These are phyloP conservation scores for Dactylellina haptotyla DNA, from an alignment of 2,329 filamentous ascomycete species.

Conservation along the genomic window DNA sequence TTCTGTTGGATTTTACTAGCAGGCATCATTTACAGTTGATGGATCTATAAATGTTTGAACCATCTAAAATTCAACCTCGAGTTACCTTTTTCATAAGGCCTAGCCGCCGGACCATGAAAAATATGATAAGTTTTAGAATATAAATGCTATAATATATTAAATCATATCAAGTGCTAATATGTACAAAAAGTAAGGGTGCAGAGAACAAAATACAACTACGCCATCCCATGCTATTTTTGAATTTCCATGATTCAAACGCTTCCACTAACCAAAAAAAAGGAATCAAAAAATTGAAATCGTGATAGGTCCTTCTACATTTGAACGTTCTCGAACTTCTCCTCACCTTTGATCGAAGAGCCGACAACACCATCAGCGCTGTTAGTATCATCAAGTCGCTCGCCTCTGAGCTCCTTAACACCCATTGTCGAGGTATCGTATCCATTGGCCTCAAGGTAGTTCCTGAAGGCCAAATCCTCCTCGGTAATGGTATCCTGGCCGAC, in stretches of 20 bases:
- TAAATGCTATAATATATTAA: constrained; percentile 30
- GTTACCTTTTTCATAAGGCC: too few relatives aligned
- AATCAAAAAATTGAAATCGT: constrained; percentile 1
- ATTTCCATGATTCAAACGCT: neutral
- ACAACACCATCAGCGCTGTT: constrained; percentile 38
- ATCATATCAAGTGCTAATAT: constrained; percentile 35
- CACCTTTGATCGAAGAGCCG: constrained; percentile 13
- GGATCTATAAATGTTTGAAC: too few relatives aligned
- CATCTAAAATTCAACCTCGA: too few relatives aligned
- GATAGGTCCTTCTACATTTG: constrained; percentile 12
- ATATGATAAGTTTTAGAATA: neutral
- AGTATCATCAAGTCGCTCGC: constrained; percentile 36
- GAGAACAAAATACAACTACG: constrained; percentile 7
- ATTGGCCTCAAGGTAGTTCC: constrained; percentile 75
- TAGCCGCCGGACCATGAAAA: too few relatives aligned
- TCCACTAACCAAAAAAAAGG: neutral
- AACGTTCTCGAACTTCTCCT: constrained; percentile 45
- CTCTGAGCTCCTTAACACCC: constrained; percentile 61
- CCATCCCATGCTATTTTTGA: constrained; percentile 28
- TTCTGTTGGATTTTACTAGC: too few relatives aligned
- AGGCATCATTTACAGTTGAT: too few relatives aligned
- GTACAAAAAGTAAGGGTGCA: constrained; percentile 16
- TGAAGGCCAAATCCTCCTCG: constrained; percentile 78
- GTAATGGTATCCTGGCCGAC: constrained; percentile 88
- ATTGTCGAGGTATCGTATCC: constrained; percentile 78